These are phyloP conservation scores for Fraxinus americana DNA, from an alignment of 257 asterid species.

Conservation along the genomic window DNA sequence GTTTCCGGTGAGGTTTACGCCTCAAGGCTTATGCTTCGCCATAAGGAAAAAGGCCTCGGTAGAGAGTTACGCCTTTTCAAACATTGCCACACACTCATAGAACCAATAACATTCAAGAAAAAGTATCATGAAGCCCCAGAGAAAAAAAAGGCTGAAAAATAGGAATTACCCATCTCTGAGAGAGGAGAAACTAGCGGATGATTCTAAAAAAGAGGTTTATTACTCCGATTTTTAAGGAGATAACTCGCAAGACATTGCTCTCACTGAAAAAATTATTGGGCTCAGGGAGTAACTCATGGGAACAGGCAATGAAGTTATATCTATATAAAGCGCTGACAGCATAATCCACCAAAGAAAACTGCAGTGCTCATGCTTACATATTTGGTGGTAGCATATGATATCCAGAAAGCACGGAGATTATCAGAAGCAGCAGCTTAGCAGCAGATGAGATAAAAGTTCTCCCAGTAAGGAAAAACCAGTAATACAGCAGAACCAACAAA, in stretches of 20 bases:
- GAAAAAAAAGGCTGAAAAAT: neutral
- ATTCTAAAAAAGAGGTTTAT: neutral
- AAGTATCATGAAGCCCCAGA: neutral
- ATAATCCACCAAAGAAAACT: neutral
- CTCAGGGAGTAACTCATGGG: neutral
- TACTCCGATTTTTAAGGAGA: neutral
- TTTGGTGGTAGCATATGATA: slow-evolving; percentile 56
- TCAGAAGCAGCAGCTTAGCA: slow-evolving; percentile 70
- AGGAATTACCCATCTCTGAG: neutral
- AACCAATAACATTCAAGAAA: slow-evolving; percentile 5
- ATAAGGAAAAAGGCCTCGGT: no score
- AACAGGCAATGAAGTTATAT: neutral
- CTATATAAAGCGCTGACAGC: neutral
- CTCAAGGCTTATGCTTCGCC: no score
- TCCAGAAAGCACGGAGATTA: slow-evolving; percentile 51
- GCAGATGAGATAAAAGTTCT: slow-evolving; percentile 74
- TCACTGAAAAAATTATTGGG: neutral
- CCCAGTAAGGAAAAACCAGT: slow-evolving; percentile 84
- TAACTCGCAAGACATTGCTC: neutral
- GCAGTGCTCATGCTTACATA: slow-evolving; percentile 51
- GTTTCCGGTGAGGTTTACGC: no score
- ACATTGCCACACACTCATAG: neutral
- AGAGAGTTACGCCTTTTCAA: no score
- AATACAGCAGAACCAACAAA: slow-evolving; percentile 57
- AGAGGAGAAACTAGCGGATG: slow-evolving; percentile 8